Conservation (phyloP, 352 stramenopile species). For the Phytopythium montanum region DNA sequence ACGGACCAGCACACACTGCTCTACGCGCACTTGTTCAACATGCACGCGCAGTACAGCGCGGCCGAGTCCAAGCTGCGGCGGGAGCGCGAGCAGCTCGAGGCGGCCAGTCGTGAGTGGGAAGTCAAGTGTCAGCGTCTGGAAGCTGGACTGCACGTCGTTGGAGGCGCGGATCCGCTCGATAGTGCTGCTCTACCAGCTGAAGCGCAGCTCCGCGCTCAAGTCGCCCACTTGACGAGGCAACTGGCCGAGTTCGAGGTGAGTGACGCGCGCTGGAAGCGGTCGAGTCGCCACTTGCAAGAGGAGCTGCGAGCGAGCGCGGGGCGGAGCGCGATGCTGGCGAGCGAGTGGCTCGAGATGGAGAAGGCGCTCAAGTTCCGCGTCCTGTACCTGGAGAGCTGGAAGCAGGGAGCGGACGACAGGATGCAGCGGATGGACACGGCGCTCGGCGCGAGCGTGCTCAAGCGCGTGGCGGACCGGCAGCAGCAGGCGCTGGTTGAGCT, state of each 20-base stretch:
- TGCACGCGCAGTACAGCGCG: slow-evolving; percentile 41
- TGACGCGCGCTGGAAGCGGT: slow-evolving; percentile 64
- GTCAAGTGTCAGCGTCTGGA: slow-evolving; percentile 56
- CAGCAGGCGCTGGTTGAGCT: slow-evolving; percentile 25
- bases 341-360: slow-evolving; percentile 88
- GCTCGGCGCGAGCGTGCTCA: slow-evolving; percentile 55
- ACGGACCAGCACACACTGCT: slow-evolving; percentile 73
- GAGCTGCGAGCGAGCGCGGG: slow-evolving; percentile 33
- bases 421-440: slow-evolving; percentile 61
- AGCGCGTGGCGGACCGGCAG: slow-evolving; percentile 42
- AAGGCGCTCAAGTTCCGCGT: slow-evolving; percentile 84
- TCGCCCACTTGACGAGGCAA: slow-evolving; percentile 72
- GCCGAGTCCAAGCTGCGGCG: slow-evolving; percentile 31
- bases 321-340: slow-evolving; percentile 37
- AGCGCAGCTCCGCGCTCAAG: slow-evolving; percentile 34
- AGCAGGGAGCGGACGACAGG: slow-evolving; percentile 59
- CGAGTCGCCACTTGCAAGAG: slow-evolving; percentile 46
- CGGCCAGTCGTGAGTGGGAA: slow-evolving; percentile 38
- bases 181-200: slow-evolving; percentile 18
- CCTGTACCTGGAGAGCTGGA: slow-evolving; percentile 91
- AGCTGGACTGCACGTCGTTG: slow-evolving; percentile 41
- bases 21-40: slow-evolving; percentile 70
- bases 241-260: slow-evolving; percentile 82
- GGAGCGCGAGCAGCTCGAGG: slow-evolving; percentile 34
- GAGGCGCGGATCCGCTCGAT: slow-evolving; percentile 7